Conservation (phyloP, 2,329 filamentous ascomycete species). For the Neopestalotiopsis clavispora region DNA sequence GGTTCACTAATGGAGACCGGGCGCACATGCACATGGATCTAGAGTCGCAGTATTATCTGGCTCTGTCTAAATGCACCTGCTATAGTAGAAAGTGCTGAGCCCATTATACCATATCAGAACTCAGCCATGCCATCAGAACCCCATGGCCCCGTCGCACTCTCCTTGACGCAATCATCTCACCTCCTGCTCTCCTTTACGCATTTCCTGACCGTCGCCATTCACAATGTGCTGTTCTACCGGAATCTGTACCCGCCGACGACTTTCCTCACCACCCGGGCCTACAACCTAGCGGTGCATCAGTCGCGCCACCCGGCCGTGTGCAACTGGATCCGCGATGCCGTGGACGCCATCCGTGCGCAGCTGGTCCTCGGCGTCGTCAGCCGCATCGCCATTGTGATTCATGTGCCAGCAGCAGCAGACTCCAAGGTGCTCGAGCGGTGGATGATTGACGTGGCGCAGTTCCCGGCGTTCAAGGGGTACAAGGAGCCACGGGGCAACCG, state of each 20-base stretch:
- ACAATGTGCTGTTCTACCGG: conserved; percentile 86
- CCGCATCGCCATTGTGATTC: conserved; percentile 55
- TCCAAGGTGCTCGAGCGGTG: conserved; percentile 61
- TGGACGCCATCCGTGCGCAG: conserved; percentile 73
- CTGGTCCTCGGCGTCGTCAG: conserved; percentile 61
- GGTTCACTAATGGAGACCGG: not conserved
- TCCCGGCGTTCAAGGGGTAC: conserved; percentile 52
- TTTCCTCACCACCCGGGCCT: conserved; percentile 80
- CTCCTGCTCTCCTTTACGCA: conserved; percentile 74
- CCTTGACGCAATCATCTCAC: conserved; percentile 47
- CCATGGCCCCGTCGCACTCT: not conserved
- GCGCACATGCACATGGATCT: too few relatives aligned
- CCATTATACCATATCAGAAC: not conserved
- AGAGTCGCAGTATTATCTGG: too few relatives aligned
- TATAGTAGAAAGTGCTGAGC: not conserved
- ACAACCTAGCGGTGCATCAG: conserved; percentile 84
- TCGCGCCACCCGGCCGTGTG: conserved; percentile 86
- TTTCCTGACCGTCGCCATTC: conserved; percentile 82
- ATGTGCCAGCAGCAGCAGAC: conserved; percentile 24
- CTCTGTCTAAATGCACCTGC: not conserved
- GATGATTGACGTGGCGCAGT: conserved; percentile 61
- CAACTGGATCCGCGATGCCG: conserved; percentile 82
- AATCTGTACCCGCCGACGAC: conserved; percentile 76
- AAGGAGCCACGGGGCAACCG: conserved; percentile 30
- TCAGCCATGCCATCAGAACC: not conserved